phyloP scores from a whole-genome alignment of 192 early-diverging fungal species.

The Hyaloraphidium curvatum region DNA sequence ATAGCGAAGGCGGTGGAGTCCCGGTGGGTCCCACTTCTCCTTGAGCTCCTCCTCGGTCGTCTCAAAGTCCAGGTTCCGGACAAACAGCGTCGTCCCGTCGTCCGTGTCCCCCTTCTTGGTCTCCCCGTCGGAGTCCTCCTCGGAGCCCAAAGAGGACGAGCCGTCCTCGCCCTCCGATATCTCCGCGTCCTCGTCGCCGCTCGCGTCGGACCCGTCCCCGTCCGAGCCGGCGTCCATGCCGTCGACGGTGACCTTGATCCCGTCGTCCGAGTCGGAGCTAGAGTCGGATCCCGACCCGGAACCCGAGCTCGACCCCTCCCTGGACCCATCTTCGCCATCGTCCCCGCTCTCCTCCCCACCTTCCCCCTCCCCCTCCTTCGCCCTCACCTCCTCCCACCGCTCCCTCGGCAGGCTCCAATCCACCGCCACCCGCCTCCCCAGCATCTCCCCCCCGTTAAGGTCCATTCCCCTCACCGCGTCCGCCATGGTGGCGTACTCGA shows the following conservation, averaged over 20 bases:
- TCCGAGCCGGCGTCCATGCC: conserved; percentile 13
- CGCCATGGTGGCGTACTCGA: conserved; percentile 53
- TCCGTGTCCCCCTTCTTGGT: conserved; percentile 14
- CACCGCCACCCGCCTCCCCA: conserved; percentile 57
- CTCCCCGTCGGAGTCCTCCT: conserved; percentile 15
- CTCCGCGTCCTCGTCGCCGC: conserved; percentile 15
- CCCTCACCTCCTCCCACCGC: conserved; percentile 15
- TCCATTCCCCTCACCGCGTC: conserved; percentile 52
- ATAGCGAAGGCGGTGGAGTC: not conserved
- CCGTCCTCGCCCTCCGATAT: conserved; percentile 18
- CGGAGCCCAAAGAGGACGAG: conserved; percentile 9
- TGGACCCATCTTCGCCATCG: conserved; percentile 12
- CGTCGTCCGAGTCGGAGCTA: conserved; percentile 15
- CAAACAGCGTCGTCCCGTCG: conserved; percentile 70
- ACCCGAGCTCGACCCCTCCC: conserved; percentile 4
- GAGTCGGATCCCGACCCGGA: conserved; percentile 13
- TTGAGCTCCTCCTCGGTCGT: conserved; percentile 61
- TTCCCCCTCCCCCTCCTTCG: conserved; percentile 8
- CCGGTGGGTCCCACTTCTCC: conserved; percentile 20
- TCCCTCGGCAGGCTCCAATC: conserved; percentile 69
- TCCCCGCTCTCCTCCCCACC: conserved; percentile 17
- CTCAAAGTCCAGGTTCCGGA: conserved; percentile 84
- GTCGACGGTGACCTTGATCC: conserved; percentile 14
- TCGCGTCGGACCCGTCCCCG: conserved; percentile 14
- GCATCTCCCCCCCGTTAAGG: conserved; percentile 49